Percentiles rank a stretch among this genome's conserved stretches.
phyloP scores from a whole-genome alignment of 352 stramenopile species.

The Phytophthora sp. region DNA sequence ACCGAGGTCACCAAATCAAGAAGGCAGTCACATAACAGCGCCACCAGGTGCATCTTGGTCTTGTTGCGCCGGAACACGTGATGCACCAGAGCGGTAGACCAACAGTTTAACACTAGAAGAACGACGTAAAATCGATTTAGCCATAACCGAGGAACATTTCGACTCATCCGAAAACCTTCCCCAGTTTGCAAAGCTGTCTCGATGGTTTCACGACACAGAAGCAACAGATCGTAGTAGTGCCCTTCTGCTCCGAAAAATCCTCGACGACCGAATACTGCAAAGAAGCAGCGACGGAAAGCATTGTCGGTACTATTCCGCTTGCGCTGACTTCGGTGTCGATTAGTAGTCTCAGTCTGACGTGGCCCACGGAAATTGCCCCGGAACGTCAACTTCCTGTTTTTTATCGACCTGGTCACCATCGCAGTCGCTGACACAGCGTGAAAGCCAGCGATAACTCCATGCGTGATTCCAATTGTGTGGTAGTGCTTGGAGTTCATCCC shows the following conservation, averaged over 20 bases:
- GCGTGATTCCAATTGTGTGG: constrained; percentile 4
- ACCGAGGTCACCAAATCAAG: constrained; percentile 37
- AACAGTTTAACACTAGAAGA: constrained; percentile 42
- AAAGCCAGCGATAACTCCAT: constrained; percentile 20
- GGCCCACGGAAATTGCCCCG: not conserved
- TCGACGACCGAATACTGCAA: constrained; percentile 21
- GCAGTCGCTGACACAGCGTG: constrained; percentile 14
- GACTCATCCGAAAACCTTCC: constrained; percentile 41
- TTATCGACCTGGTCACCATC: constrained; percentile 28
- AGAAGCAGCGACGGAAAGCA: constrained; percentile 4
- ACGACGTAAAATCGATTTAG: constrained; percentile 45
- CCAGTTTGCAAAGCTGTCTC: constrained; percentile 33
- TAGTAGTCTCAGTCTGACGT: not conserved
- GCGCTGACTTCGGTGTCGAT: not conserved
- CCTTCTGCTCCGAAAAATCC: constrained; percentile 32
- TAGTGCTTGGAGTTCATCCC: constrained; percentile 29
- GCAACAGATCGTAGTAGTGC: constrained; percentile 33
- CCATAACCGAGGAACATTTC: constrained; percentile 29
- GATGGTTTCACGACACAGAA: constrained; percentile 36
- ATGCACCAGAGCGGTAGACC: constrained; percentile 40
- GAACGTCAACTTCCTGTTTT: constrained; percentile 24
- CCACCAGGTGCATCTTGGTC: constrained; percentile 30
- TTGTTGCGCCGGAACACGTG: constrained; percentile 34
- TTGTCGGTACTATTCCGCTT: not conserved
- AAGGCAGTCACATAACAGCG: constrained; percentile 28